These are phyloP conservation scores for Astrothelium subdiscretum DNA, from an alignment of 495 filamentous ascomycete genomes.

Conservation along the genomic window DNA sequence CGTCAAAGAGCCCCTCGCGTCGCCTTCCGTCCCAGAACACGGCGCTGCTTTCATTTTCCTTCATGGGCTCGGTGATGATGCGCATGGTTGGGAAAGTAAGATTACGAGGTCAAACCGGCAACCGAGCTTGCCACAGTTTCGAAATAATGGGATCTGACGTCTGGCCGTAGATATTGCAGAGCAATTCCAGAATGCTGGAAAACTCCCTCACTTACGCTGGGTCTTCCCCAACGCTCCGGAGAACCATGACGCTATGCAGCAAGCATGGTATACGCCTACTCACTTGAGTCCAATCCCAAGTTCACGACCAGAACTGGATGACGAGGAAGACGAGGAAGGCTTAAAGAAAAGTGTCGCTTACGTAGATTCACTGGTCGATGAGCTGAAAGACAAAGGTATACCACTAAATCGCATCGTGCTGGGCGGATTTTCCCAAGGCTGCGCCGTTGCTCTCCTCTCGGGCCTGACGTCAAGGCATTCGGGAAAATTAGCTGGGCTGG, in stretches of 20 bases:
- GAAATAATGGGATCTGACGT: too few species aligned
- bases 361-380: constrained; percentile 29
- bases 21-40: constrained; percentile 21
- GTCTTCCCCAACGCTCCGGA: constrained; percentile 33
- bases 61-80: constrained; percentile 35
- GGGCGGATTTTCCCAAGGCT: constrained; percentile 35
- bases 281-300: constrained; percentile 26
- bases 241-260: constrained; percentile 29
- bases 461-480: constrained; percentile 27
- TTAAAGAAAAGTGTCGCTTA: constrained; percentile 28
- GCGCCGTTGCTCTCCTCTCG: constrained; percentile 27
- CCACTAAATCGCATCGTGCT: constrained; percentile 28
- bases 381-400: constrained; percentile 26
- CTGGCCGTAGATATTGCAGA: constrained; percentile 26
- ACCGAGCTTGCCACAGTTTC: background rate
- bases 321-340: constrained; percentile 28
- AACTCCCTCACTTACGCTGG: constrained; percentile 31
- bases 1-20: constrained; percentile 18
- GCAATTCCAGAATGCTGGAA: constrained; percentile 32
- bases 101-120: background rate
- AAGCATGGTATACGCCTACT: constrained; percentile 32
- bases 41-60: constrained; percentile 35
- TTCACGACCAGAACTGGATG: constrained; percentile 21
- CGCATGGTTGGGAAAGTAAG: constrained; percentile 29
- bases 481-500: constrained; percentile 28